Evolutionary conservation across 2,329 filamentous ascomycete species (phyloP).

Genomic region (Paecilomyces sp.): DNA sequence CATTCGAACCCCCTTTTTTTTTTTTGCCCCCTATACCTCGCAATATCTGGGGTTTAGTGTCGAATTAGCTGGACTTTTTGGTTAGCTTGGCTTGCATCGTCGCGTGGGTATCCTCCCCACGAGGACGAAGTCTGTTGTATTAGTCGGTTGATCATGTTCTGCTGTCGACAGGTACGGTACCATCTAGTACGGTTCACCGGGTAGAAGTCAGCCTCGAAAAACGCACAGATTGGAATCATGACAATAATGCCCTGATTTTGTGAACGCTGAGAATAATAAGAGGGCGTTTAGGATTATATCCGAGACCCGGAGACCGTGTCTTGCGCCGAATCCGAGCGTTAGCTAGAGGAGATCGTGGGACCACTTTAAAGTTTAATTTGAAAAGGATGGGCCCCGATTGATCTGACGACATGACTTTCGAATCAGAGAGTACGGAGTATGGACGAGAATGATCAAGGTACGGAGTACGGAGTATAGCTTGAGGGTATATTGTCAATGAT

Average conservation of each 20-base stretch:
- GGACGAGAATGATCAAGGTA: background rate
- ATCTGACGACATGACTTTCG: background rate
- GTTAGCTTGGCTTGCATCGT: slow-evolving; percentile 6
- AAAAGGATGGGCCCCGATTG: background rate
- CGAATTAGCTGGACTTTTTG: background rate
- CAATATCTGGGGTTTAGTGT: background rate
- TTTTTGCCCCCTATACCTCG: background rate
- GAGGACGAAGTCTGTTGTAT: background rate
- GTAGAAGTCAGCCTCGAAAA: background rate
- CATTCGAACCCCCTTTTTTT: background rate
- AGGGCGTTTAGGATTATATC: background rate
- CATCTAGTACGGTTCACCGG: background rate
- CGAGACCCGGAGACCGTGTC: background rate
- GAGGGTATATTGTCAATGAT: background rate
- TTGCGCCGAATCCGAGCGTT: background rate
- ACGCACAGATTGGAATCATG: background rate
- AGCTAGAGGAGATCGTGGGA: background rate
- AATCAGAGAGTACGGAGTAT: background rate
- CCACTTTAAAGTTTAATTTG: background rate
- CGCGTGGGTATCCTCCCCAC: background rate
- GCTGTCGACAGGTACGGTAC: background rate
- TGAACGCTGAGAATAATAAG: background rate
- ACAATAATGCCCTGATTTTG: background rate
- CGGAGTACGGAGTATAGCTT: background rate
- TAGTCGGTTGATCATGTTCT: background rate